Conservation (phyloP, 2,329 filamentous ascomycete genomes). For the Cadophora luteo-olivacea region DNA sequence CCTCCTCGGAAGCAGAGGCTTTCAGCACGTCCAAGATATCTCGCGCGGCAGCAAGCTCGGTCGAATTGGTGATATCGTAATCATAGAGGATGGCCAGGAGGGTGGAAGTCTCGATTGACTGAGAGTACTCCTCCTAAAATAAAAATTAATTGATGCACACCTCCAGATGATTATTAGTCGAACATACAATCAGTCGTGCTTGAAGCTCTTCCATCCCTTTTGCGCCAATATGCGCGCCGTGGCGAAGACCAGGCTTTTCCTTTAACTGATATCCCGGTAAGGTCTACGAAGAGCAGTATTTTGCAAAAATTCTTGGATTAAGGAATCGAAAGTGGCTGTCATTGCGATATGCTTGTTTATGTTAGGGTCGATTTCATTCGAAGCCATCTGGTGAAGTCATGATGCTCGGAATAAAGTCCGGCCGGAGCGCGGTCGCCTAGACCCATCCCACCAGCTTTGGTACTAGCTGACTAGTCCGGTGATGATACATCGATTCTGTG, state of each 20-base stretch:
- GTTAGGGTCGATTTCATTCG: neutral
- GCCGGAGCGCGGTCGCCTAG: too few relatives aligned
- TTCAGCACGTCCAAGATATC: constrained; percentile 71
- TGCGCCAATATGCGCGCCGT: constrained; percentile 8
- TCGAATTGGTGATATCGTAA: constrained; percentile 64
- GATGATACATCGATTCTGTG: constrained; percentile 1
- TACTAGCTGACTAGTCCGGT: neutral
- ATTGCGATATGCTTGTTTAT: constrained; percentile 4
- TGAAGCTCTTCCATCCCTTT: constrained; percentile 24
- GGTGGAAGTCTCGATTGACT: constrained; percentile 77
- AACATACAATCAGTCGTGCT: constrained; percentile 29
- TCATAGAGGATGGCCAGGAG: constrained; percentile 79
- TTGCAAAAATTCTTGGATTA: neutral
- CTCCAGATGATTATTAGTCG: neutral
- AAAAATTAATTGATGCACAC: neutral
- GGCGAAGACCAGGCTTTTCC: neutral
- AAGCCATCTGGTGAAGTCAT: constrained; percentile 18
- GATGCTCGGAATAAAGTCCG: neutral
- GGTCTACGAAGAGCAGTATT: constrained; percentile 1
- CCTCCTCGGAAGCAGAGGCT: constrained; percentile 67
- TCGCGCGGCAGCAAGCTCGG: constrained; percentile 60
- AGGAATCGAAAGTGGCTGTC: neutral
- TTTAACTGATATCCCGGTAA: constrained; percentile 12
- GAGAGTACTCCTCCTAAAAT: constrained; percentile 68
- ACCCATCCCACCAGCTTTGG: neutral